Base-by-base conservation (phyloP, 352 stramenopile species). In the Phytopythium ostracodes region DNA sequence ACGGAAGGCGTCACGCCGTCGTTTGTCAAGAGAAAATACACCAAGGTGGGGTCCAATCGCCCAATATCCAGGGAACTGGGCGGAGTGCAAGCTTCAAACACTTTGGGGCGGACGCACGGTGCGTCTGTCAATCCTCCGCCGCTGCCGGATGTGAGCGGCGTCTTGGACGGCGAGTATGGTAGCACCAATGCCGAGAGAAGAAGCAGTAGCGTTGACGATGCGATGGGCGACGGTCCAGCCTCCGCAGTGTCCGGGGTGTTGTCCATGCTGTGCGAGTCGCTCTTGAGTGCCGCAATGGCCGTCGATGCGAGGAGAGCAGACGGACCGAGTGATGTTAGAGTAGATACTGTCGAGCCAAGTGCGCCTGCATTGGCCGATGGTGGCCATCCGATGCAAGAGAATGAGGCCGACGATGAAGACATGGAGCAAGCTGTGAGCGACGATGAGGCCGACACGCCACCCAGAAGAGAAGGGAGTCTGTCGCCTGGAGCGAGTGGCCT, bases 401-500 rank as follows among this genome's bases (percentile, higher is more conserved):
- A 17, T 24, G 24, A 24, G 8, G 6, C 27, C 17, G n/a, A 27
- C 6, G 40, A 60, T 25, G 42, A 40, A 20, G 40, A 60, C 12
- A 47, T 46, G 53, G 47, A 15, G 24, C 24, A 20, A 46, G 20
- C n/a, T 6, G 31, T 3, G 4, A 33, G 52, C 27, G 55, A 29
- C 10, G 24, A 27, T 15, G 55, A 57, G 3, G 10, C 8, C 20
- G 20, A 44, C 31, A 8, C 33, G 51, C 4, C 2, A 1, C 24
- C 3, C 7, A 14, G 25, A 4, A 57, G 51, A 42, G 25, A 51
- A 51, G 55, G 38, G 1, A 60, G 55, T 20, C 60, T 78, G 11
- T 88, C 79, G 35, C 79, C 80, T 14, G 68, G 59, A 36, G 68
- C 73, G 42, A 74, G 81, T 11, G 72, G 75, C 47, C 62, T 91